Evolutionary conservation across 2,329 filamentous ascomycete species (phyloP), one percentile per base, ranked within the genome.

Genomic region (Sporothrix brasiliensis): DNA sequence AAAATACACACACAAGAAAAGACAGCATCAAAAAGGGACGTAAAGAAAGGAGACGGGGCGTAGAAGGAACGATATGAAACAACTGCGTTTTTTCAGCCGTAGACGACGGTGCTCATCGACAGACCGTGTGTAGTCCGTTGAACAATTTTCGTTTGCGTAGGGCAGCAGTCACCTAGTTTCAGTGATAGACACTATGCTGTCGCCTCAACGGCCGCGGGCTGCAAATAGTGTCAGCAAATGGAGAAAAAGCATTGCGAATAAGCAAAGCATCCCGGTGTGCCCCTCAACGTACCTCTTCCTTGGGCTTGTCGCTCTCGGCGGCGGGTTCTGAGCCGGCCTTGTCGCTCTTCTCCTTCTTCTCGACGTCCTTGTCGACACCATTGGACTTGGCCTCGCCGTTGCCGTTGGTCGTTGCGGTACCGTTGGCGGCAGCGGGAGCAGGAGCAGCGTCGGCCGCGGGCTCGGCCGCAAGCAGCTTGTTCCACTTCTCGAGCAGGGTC

Each of bases 401-500:
- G 24, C 83, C 83, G 72, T 86, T 85, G 9, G 82, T 50, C 41
- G 77, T 16, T 73, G 73, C 10, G 80, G 66, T 50, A 41, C 68
- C 68, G 65, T 72, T 78, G 6, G 78, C 77, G 73, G 44, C 79
- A 74, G 19, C 79, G 77, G 41, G 5, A 4, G 41, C 34, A 9
- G 13, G 82, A 77, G 11, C 79, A 80, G 34, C 39, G 2, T 58
- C 66, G 19, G 71, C 24, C 1, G 63, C 68, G 1, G 41, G 80
- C 61, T 91, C 90, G 19, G 81, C 83, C 47, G 87, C 87, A n/a
- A 98, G 85, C 49, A 93, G 86, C 79, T 91, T 91, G 79, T 91
- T 96, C 95, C 95, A 99, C 80, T 91, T 91, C 74, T 90, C 89
- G n/a, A 98, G 84, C 63, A 99, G 85, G 6, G 86, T 84, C 74